Evolutionary conservation across 371 early-diverging fungal species (phyloP).

Genomic region (Lichtheimia hyalospora): DNA sequence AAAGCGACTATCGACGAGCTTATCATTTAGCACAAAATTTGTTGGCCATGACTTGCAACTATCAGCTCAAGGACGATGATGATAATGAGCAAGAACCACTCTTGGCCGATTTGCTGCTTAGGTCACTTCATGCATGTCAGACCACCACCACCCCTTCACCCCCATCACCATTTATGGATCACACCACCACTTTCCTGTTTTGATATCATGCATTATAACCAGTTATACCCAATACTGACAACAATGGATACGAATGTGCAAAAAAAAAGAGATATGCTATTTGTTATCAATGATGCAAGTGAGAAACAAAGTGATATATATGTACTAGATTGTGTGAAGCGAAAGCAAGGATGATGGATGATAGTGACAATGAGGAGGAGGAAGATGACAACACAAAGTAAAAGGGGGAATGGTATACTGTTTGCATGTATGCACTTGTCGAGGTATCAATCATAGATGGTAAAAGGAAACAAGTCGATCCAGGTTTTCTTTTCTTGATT

Average conservation of each 20-base stretch:
- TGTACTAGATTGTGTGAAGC: neutral
- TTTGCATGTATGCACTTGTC: neutral
- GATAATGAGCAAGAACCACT: neutral
- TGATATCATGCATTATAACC: neutral
- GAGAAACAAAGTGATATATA: no score
- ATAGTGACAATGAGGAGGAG: neutral
- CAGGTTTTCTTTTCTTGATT: slow-evolving; percentile 3
- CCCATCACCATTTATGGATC: slow-evolving; percentile 1
- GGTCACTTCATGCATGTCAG: slow-evolving; percentile 7
- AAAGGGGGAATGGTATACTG: neutral
- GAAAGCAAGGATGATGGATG: neutral
- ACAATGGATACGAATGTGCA: no score
- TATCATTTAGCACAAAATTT: slow-evolving; percentile 9
- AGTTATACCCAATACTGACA: neutral
- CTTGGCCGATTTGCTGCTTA: slow-evolving; percentile 10
- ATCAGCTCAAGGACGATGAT: neutral
- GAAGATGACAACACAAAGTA: neutral
- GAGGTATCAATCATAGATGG: neutral
- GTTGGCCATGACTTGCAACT: slow-evolving; percentile 2
- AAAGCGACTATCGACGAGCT: slow-evolving; percentile 9
- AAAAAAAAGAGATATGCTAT: no score
- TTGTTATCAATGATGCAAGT: no score
- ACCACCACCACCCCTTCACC: neutral
- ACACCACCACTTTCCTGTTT: no score
- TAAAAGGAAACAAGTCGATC: slow-evolving; percentile 11